These are phyloP conservation scores for Xylariaceae sp. DNA, from an alignment of 2,329 filamentous ascomycete species.

Conservation along the genomic window DNA sequence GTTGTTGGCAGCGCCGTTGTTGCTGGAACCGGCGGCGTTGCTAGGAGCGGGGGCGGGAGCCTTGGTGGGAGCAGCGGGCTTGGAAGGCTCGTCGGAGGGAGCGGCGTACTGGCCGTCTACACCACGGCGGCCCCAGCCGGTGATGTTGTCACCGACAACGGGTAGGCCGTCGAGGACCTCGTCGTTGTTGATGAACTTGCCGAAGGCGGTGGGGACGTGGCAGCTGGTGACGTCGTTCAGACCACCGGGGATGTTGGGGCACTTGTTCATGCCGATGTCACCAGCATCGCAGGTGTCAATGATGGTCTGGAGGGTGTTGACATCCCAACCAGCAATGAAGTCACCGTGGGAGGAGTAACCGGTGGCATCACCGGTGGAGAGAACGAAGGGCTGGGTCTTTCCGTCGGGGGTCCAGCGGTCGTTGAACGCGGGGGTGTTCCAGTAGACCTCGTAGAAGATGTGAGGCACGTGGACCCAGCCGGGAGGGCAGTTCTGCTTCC, in stretches of 20 bases:
- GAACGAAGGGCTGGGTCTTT: slow-evolving; percentile 59
- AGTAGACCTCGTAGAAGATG: slow-evolving; percentile 56
- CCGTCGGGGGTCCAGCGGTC: slow-evolving; percentile 50
- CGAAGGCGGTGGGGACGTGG: slow-evolving; percentile 43
- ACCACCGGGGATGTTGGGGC: slow-evolving; percentile 51
- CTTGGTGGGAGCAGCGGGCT: slow-evolving; percentile 6
- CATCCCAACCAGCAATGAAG: slow-evolving; percentile 70
- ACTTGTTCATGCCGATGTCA: slow-evolving; percentile 56
- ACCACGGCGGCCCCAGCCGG: slow-evolving; percentile 45
- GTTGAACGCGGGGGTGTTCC: slow-evolving; percentile 50
- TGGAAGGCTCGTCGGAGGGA: slow-evolving; percentile 12
- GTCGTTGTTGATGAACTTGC: slow-evolving; percentile 41
- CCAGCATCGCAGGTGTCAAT: slow-evolving; percentile 62
- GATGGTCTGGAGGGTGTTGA: slow-evolving; percentile 57
- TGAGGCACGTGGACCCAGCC: slow-evolving; percentile 53
- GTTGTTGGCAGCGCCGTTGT: neutral
- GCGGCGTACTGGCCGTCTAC: slow-evolving; percentile 14
- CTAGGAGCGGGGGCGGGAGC: neutral
- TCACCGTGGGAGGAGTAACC: slow-evolving; percentile 68
- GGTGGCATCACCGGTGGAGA: slow-evolving; percentile 63
- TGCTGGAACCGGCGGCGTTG: too few relatives aligned
- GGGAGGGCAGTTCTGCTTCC: slow-evolving; percentile 49
- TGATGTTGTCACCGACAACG: slow-evolving; percentile 48
- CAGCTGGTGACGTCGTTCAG: slow-evolving; percentile 47
- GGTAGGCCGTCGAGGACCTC: slow-evolving; percentile 43